A percentile compares a stretch with the other conserved stretches of the same genome.
Conservation (phyloP, 768 basidiomycete genomes). For the Galerina sulciceps region DNA sequence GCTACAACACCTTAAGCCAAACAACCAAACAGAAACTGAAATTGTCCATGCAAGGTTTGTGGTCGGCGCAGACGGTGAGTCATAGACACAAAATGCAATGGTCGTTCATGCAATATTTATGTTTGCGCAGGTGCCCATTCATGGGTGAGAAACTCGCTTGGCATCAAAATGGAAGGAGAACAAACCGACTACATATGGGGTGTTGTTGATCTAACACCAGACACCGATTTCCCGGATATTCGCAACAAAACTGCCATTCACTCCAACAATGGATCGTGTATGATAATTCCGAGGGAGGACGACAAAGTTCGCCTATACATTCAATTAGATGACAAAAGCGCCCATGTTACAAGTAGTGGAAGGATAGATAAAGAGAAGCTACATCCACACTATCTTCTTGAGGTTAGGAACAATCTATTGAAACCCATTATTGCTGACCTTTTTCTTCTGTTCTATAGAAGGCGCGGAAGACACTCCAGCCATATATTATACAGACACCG, state of each 20-base stretch:
- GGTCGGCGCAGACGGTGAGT: slow-evolving; percentile 72
- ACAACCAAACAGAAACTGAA: slow-evolving; percentile 46
- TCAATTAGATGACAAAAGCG: slow-evolving; percentile 58
- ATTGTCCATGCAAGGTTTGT: slow-evolving; percentile 74
- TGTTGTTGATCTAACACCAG: slow-evolving; percentile 70
- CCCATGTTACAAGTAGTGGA: slow-evolving; percentile 46
- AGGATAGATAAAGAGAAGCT: slow-evolving; percentile 58
- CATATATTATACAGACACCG: slow-evolving; percentile 54
- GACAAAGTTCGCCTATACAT: slow-evolving; percentile 75
- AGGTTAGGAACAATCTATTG: slow-evolving; percentile 37
- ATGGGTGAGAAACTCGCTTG: slow-evolving; percentile 74
- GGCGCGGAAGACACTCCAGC: slow-evolving; percentile 57
- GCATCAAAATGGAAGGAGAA: slow-evolving; percentile 78
- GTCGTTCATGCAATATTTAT: no score
- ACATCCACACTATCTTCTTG: slow-evolving; percentile 54
- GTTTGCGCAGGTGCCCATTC: slow-evolving; percentile 70
- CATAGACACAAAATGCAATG: neutral
- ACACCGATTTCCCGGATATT: slow-evolving; percentile 82
- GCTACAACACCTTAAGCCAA: slow-evolving; percentile 43
- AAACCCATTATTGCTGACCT: neutral
- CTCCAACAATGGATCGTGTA: slow-evolving; percentile 67
- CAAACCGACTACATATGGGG: slow-evolving; percentile 84
- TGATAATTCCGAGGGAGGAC: slow-evolving; percentile 76
- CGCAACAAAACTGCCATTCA: slow-evolving; percentile 70
- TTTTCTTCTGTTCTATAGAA: slow-evolving; percentile 38